Evolutionary conservation across 73 alveolate species (phyloP).

Genomic region (Paramecium biaurelia): DNA sequence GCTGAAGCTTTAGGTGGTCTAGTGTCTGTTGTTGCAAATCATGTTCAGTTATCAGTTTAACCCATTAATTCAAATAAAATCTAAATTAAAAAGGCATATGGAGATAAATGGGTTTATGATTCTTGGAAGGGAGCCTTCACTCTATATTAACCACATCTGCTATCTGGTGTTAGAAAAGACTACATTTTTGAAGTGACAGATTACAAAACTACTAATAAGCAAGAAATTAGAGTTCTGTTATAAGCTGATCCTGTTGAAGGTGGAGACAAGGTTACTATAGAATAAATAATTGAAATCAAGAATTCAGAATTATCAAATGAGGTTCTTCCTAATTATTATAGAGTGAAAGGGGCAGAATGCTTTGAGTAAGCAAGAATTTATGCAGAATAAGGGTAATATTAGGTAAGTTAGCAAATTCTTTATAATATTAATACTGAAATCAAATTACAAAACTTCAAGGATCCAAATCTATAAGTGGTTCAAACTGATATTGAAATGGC

Average conservation of each 20-base stretch:
- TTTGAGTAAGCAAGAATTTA: background rate
- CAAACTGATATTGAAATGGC: conserved; percentile 12
- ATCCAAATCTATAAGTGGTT: background rate
- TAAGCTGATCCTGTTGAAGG: conserved; percentile 16
- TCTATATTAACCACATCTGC: conserved; percentile 17
- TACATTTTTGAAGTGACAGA: background rate
- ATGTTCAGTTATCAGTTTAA: background rate
- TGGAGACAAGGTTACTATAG: background rate
- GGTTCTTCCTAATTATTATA: conserved; percentile 43
- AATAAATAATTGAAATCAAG: background rate
- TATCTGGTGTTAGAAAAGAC: conserved; percentile 19
- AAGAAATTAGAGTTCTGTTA: background rate
- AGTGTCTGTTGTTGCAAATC: conserved; percentile 41
- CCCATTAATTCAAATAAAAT: background rate
- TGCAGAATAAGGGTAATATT: conserved; percentile 52
- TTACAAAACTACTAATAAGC: background rate
- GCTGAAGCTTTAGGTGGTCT: conserved; percentile 41
- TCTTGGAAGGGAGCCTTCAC: background rate
- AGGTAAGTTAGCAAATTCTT: background rate
- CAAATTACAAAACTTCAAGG: background rate
- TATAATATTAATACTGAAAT: background rate
- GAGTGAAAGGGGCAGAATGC: conserved; percentile 61
- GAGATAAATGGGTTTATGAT: conserved; percentile 38
- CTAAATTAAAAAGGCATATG: conserved; percentile 19
- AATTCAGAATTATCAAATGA: background rate